Base-by-base conservation (phyloP, 768 basidiomycete genomes). In the Kwoniella botswanensis region DNA sequence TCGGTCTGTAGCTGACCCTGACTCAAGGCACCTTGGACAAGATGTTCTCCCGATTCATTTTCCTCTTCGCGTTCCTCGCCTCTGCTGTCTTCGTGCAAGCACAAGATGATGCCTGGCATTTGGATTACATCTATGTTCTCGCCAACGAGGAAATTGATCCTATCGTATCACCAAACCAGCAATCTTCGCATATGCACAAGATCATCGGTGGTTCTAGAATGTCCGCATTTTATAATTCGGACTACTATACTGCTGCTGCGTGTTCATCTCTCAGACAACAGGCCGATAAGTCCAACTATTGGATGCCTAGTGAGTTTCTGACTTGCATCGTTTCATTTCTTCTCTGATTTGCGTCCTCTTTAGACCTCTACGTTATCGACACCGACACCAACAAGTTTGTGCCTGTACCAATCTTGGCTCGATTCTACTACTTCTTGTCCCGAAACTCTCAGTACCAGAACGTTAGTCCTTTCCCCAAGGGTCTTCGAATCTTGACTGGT, bases 351-450 rank as follows among this genome's bases (percentile, higher is more conserved):
- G 11, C 35, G 15, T 46, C 18, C 26, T 21, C 17, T 35, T 12
- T 67, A 74, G 71, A 62, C 59, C 69, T 72, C 7, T 74, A 76
- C 50, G 59, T 64, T 4, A 63, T 68, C 62, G 21, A 68, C 66
- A 71, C 18, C 11, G 53, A 43, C 54, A 35, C 50, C 9, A 54
- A 43, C n/a, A 53, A 58, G 24, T 71, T 56, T 35, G 63, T 64
- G 9, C 61, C 71, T 26, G 58, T 81, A 26, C 63, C 71, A 4
- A 66, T 74, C 12, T 54, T 59, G 24, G 59, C 70, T 15, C 72
- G 82, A 65, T 80, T 80, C 66, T 83, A 83, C 75, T 83, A 83
- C 71, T 80, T 80, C 69, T 59, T 78, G 12, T 73, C 67, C 9
- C 55, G 77, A 61, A 79, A 72, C 56, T 76, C 75, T 13, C 65